Percentiles rank a stretch among this genome's conserved stretches.
These are phyloP conservation scores for Sporothrix variecibatus DNA, from an alignment of 2,329 filamentous ascomycete genomes.

Conservation along the genomic window DNA sequence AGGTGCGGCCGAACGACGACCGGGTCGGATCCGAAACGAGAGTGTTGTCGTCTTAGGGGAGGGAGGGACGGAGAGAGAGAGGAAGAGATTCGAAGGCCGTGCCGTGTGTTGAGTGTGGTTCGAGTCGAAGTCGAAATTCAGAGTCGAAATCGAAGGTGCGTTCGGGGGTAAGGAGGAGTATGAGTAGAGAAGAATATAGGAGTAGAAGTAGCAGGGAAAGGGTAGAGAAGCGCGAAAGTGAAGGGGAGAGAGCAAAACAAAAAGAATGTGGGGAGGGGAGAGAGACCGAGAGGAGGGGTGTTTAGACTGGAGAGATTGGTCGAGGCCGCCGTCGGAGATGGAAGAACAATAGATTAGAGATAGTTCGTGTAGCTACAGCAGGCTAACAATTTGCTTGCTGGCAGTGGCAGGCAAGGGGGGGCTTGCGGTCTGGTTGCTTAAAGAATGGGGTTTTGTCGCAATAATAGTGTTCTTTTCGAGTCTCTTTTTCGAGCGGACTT, in stretches of 20 bases:
- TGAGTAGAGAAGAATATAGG: conserved; percentile 2
- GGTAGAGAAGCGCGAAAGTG: conserved; percentile 12
- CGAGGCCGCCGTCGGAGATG: conserved; percentile 29
- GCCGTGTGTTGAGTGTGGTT: background rate
- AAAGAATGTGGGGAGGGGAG: conserved; percentile 24
- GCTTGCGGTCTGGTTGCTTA: background rate
- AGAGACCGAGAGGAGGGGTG: conserved; percentile 22
- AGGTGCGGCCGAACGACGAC: conserved; percentile 27
- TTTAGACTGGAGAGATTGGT: conserved; percentile 22
- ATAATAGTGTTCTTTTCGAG: background rate
- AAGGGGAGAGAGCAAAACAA: conserved; percentile 17
- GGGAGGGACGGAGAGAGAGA: background rate
- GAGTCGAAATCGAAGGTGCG: background rate
- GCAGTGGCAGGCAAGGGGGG: conserved; percentile 16
- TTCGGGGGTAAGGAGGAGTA: background rate
- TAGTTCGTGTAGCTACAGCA: conserved; percentile 16
- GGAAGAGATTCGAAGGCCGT: conserved; percentile 1
- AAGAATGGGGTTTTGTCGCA: background rate
- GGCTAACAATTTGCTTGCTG: conserved; percentile 10
- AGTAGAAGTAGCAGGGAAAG: background rate
- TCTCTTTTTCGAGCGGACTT: background rate
- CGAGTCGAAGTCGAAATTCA: background rate
- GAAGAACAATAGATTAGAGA: conserved; percentile 27
- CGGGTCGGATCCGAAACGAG: conserved; percentile 13
- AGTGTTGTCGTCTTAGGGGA: background rate